phyloP scores from a whole-genome alignment of 2,329 filamentous ascomycete genomes.

The Fusarium drepaniforme region DNA sequence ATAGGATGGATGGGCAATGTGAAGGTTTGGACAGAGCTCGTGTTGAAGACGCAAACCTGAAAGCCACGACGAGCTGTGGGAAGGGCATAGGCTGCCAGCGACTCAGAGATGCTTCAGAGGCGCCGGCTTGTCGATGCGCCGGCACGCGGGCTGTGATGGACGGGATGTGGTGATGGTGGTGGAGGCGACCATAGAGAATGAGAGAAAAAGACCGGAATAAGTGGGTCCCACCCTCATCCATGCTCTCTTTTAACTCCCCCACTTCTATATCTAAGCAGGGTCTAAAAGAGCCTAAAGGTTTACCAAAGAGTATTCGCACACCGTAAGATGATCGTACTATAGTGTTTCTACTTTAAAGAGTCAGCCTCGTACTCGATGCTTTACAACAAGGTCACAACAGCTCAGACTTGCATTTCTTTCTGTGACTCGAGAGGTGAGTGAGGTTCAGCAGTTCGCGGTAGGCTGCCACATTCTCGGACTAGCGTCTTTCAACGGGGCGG shows the following conservation, averaged over 20 bases:
- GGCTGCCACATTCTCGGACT: slow-evolving; percentile 19
- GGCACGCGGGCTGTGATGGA: background rate
- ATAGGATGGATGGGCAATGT: slow-evolving; percentile 5
- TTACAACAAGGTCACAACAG: background rate
- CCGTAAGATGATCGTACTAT: background rate
- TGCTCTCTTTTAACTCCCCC: background rate
- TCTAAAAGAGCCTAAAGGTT: background rate
- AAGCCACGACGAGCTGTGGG: slow-evolving; percentile 15
- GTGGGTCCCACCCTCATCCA: background rate
- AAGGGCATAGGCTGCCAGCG: slow-evolving; percentile 6
- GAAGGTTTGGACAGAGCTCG: slow-evolving; percentile 15
- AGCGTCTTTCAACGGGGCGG: slow-evolving; percentile 31
- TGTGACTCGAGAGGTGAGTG: slow-evolving; percentile 3
- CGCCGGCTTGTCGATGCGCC: slow-evolving; percentile 4
- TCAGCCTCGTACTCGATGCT: background rate
- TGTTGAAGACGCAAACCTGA: slow-evolving; percentile 10
- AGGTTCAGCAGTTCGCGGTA: slow-evolving; percentile 20
- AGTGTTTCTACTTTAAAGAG: background rate
- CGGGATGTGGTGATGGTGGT: background rate
- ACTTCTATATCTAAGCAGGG: background rate
- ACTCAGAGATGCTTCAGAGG: background rate
- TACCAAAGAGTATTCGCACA: background rate
- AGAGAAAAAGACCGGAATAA: slow-evolving; percentile 9
- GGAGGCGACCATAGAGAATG: background rate
- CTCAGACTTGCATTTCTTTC: background rate